A percentile compares a stretch with the other conserved stretches of the same genome.
phyloP scores from a whole-genome alignment of 495 filamentous ascomycete genomes.

The Cryomyces minteri region DNA sequence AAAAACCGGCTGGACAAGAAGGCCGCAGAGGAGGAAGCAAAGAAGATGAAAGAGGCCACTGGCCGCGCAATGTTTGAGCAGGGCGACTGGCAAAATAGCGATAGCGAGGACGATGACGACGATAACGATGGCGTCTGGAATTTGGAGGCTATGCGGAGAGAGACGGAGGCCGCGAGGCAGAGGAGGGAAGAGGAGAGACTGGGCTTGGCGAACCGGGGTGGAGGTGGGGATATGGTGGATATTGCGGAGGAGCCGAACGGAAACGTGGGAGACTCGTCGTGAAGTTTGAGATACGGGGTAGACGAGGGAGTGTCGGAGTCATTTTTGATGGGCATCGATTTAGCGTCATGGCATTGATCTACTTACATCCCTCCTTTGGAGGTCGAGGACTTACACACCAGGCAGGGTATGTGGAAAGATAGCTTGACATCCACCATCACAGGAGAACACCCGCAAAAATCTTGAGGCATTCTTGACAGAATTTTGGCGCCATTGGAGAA shows the following conservation, averaged over 20 bases:
- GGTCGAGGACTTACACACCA: too few species aligned
- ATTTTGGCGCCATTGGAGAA: too few species aligned
- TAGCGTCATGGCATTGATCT: too few species aligned
- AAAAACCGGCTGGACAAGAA: constrained; percentile 87
- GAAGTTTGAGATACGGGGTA: too few species aligned
- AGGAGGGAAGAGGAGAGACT: constrained; percentile 40
- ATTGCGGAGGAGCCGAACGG: neutral
- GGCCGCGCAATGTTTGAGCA: constrained; percentile 90
- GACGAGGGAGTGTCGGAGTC: too few species aligned
- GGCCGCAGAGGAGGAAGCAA: constrained; percentile 73
- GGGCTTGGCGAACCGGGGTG: constrained; percentile 1
- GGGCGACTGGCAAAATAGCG: constrained; percentile 70
- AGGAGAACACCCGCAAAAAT: too few species aligned
- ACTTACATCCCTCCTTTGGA: too few species aligned
- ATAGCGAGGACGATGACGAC: constrained; percentile 41
- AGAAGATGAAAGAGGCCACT: constrained; percentile 82
- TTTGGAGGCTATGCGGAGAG: constrained; percentile 41
- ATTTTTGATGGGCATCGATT: too few species aligned
- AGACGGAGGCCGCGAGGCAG: constrained; percentile 35
- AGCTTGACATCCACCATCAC: too few species aligned
- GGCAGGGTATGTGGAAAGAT: too few species aligned
- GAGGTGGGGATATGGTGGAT: neutral
- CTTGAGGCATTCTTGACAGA: too few species aligned
- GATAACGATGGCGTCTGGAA: constrained; percentile 54
- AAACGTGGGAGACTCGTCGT: too few species aligned